Conservation (phyloP, 2,329 filamentous ascomycete genomes). For the Dactylellina cionopaga region DNA sequence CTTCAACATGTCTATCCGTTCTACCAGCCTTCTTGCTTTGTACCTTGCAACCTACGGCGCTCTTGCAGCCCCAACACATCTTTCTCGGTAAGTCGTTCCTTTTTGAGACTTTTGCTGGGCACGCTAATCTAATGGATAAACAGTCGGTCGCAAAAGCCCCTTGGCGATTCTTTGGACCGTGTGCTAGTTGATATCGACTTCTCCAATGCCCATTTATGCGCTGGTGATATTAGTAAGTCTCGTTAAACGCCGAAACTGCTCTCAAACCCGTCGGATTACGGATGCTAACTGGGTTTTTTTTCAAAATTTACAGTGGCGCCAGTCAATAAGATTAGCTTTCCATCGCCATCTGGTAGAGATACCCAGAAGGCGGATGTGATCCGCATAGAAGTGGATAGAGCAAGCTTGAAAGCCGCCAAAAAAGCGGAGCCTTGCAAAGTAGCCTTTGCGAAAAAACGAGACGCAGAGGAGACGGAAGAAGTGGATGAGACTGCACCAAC, state of each 20-base stretch:
- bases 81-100: conserved; percentile 11
- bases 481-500: not conserved
- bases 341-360: not conserved
- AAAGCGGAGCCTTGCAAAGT: not conserved
- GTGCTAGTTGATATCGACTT: conserved; percentile 34
- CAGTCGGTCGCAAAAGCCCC: conserved; percentile 18
- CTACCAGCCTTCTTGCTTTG: conserved; percentile 29
- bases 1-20: conserved; percentile 21
- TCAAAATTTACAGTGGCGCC: conserved; percentile 21
- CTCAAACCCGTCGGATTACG: not conserved
- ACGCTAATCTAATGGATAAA: not conserved
- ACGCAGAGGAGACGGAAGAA: not conserved
- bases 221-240: conserved; percentile 24
- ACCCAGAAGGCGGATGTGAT: conserved; percentile 5
- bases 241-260: not conserved
- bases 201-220: not conserved
- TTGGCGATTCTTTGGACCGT: not conserved
- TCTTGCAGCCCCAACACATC: conserved; percentile 21
- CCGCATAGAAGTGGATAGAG: conserved; percentile 14
- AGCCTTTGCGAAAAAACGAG: conserved; percentile 2
- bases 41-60: conserved; percentile 22
- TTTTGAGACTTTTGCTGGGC: not conserved
- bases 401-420: conserved; percentile 26
- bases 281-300: conserved; percentile 13
- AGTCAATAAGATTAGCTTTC: conserved; percentile 9